These are phyloP conservation scores for Fragilaria radians DNA, from an alignment of 108 stramenopile species.

Conservation along the genomic window DNA sequence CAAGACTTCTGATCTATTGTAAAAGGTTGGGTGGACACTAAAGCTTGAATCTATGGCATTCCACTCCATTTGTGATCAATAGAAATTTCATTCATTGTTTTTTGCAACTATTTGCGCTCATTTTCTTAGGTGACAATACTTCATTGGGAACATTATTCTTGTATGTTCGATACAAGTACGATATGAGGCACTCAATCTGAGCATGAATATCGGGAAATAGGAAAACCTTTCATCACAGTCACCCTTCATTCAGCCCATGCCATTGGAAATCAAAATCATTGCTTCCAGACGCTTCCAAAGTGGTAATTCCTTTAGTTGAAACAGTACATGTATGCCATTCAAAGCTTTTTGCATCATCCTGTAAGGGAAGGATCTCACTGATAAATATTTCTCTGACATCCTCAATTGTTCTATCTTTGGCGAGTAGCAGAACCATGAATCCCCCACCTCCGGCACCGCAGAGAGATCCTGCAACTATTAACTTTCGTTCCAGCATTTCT, in stretches of 20 bases:
- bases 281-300: conserved; percentile 2
- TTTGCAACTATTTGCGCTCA: no score
- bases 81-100: no score
- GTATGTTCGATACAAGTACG: no score
- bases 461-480: conserved; percentile 46
- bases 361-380: conserved; percentile 2
- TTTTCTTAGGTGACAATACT: no score
- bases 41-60: no score
- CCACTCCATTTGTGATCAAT: no score
- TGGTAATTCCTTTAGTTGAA: conserved; percentile 29
- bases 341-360: conserved; percentile 14
- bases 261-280: conserved; percentile 17
- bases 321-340: conserved; percentile 42
- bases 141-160: no score
- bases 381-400: conserved; percentile 17
- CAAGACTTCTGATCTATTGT: no score
- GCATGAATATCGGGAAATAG: no score
- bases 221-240: no score
- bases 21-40: no score
- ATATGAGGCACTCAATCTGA: no score
- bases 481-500: conserved; percentile 17
- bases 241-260: conserved; percentile 11
- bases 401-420: conserved; percentile 14
- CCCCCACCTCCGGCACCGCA: conserved; percentile 86
- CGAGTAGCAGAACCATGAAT: conserved; percentile 46